These are phyloP conservation scores for Yamadazyma sp. DNA, from an alignment of 1,139 yeast genomes.

Conservation along the genomic window DNA sequence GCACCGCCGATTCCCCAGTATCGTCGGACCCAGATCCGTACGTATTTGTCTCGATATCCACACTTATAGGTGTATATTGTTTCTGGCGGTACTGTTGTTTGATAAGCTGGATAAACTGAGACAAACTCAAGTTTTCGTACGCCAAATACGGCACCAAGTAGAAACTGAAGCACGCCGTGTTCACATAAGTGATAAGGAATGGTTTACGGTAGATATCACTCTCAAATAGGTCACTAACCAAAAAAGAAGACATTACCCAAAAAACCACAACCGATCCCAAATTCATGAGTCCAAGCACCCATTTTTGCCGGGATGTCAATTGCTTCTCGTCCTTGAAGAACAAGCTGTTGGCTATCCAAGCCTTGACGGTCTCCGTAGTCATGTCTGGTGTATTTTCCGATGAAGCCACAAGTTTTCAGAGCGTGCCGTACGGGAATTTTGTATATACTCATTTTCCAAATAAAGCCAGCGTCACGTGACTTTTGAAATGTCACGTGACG, in stretches of 20 bases:
- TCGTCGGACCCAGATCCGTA: constrained; percentile 20
- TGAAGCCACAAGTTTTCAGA: not conserved
- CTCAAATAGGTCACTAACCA: constrained; percentile 73
- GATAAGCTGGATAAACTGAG: constrained; percentile 23
- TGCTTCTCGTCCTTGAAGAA: constrained; percentile 14
- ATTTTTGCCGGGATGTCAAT: constrained; percentile 39
- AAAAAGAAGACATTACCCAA: constrained; percentile 87
- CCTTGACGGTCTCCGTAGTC: constrained; percentile 2
- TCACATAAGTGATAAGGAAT: constrained; percentile 87
- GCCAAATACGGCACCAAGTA: constrained; percentile 67
- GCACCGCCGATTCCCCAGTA: not conserved
- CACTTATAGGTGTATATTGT: not conserved
- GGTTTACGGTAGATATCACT: constrained; percentile 78
- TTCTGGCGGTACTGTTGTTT: constrained; percentile 21
- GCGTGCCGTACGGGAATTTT: constrained; percentile 3
- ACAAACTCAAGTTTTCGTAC: constrained; percentile 20
- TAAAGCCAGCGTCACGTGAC: not conserved
- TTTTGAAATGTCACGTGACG: too few species aligned
- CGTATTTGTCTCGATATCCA: constrained; percentile 14
- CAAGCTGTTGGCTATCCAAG: constrained; percentile 7
- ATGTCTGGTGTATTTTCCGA: not conserved
- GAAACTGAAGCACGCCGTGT: constrained; percentile 79
- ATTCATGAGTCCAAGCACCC: constrained; percentile 77
- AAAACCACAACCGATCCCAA: constrained; percentile 72
- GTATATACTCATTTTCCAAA: not conserved